Conservation (phyloP, 495 filamentous ascomycete genomes). For the Aspergillus heteromorphus region DNA sequence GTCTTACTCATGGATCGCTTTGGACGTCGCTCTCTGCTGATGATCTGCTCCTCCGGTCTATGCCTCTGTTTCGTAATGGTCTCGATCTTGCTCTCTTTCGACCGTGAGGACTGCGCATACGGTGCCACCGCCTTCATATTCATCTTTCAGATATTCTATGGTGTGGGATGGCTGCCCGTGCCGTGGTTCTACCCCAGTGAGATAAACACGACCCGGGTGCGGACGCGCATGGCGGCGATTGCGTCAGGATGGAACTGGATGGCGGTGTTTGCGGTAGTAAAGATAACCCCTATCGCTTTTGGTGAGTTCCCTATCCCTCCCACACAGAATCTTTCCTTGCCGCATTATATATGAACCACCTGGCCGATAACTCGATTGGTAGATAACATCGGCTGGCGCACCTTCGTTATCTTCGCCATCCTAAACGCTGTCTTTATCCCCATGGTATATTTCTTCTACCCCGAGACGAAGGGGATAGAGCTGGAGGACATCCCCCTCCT, state of each 20-base stretch:
- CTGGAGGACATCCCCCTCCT: conserved; percentile 73
- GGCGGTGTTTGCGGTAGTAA: conserved; percentile 49
- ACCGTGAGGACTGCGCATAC: conserved; percentile 21
- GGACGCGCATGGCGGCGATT: conserved; percentile 35
- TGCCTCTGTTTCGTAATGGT: conserved; percentile 38
- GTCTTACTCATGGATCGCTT: conserved; percentile 46
- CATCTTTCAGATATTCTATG: conserved; percentile 38
- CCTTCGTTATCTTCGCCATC: conserved; percentile 61
- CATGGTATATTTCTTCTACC: conserved; percentile 61
- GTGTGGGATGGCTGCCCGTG: conserved; percentile 22
- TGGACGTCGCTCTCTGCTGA: conserved; percentile 45
- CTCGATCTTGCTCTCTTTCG: conserved; percentile 27
- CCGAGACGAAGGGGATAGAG: conserved; percentile 59
- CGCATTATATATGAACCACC: too few relatives aligned
- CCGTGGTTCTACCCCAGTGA: conserved; percentile 72
- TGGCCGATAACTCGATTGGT: too few relatives aligned
- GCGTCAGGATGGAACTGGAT: conserved; percentile 45
- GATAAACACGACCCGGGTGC: conserved; percentile 42
- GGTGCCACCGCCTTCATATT: conserved; percentile 37
- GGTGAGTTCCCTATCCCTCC: conserved; percentile 5
- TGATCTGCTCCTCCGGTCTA: conserved; percentile 41
- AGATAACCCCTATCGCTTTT: conserved; percentile 55
- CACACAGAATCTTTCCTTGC: too few relatives aligned
- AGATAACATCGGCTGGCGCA: conserved; percentile 54
- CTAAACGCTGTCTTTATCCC: conserved; percentile 54